Percentiles rank a stretch among this genome's conserved stretches.
Conservation (phyloP, 495 filamentous ascomycete genomes). For the Beverwykella pulmonaria region DNA sequence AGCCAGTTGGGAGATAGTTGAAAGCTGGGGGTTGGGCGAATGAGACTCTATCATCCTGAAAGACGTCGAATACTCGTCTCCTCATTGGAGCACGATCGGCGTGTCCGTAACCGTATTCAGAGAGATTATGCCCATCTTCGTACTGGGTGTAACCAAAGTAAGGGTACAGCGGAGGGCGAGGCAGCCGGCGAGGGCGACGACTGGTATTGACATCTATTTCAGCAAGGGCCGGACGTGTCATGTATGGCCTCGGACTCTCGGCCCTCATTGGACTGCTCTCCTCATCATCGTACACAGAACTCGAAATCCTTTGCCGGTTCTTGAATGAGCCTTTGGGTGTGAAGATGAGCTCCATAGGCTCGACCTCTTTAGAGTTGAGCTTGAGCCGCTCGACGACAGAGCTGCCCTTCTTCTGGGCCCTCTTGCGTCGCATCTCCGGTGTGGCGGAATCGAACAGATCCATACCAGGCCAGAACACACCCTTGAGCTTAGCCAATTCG, state of each 20-base stretch:
- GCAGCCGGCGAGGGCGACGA: constrained; percentile 22
- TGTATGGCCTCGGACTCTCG: constrained; percentile 26
- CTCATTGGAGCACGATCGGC: constrained; percentile 9
- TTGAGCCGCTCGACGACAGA: constrained; percentile 72
- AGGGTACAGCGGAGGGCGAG: constrained; percentile 11
- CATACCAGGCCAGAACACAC: constrained; percentile 81
- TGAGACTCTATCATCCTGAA: constrained; percentile 41
- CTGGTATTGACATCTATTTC: constrained; percentile 34
- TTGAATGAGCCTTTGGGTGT: constrained; percentile 56
- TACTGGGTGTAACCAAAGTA: constrained; percentile 7
- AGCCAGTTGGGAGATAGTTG: constrained; percentile 39
- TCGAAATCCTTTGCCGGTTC: constrained; percentile 60
- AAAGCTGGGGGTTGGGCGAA: constrained; percentile 40
- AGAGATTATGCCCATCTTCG: constrained; percentile 24
- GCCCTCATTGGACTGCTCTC: constrained; percentile 39
- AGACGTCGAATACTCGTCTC: constrained; percentile 39
- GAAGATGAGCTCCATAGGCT: constrained; percentile 72
- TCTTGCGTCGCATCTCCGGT: constrained; percentile 70
- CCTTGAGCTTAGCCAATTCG: constrained; percentile 65
- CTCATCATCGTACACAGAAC: constrained; percentile 42
- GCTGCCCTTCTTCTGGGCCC: constrained; percentile 84
- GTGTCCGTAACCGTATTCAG: constrained; percentile 26
- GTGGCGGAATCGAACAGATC: constrained; percentile 84
- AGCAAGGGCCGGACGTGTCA: constrained; percentile 31
- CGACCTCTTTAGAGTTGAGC: constrained; percentile 64